Evolutionary conservation across 768 basidiomycete species (phyloP).

Genomic region (Neoboletus subvelutipes): DNA sequence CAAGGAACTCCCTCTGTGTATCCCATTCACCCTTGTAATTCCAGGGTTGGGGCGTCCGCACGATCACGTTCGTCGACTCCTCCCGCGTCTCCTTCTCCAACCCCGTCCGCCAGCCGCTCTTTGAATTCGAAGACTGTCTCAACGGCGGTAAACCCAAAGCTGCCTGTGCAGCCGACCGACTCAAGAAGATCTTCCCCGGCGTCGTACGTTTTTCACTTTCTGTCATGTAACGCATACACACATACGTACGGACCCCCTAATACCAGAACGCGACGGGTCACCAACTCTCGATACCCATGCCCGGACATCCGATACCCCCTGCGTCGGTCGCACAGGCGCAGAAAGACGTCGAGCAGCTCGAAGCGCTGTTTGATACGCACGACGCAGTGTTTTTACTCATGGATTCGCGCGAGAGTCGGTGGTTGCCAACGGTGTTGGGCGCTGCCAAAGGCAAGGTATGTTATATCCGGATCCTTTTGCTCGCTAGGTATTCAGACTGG

Average conservation of each 20-base stretch:
- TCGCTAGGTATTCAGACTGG: not conserved
- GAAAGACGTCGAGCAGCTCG: constrained; percentile 70
- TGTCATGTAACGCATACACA: too few relatives aligned
- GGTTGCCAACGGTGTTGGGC: constrained; percentile 91
- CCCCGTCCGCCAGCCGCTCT: constrained; percentile 95
- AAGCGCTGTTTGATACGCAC: constrained; percentile 76
- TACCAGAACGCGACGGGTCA: constrained; percentile 77
- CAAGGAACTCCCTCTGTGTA: accelerated
- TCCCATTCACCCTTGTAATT: not conserved
- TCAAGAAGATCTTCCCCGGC: constrained; percentile 91
- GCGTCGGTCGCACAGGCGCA: constrained; percentile 54
- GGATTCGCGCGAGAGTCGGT: constrained; percentile 97
- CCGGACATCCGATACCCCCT: constrained; percentile 86
- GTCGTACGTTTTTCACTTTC: constrained; percentile 56
- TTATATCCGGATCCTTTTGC: not conserved
- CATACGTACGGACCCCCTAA: not conserved
- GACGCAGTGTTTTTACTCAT: constrained; percentile 92
- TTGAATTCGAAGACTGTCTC: constrained; percentile 92
- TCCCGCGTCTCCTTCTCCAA: constrained; percentile 93
- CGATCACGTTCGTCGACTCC: constrained; percentile 91
- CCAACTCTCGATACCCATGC: constrained; percentile 89
- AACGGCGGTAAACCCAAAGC: constrained; percentile 94
- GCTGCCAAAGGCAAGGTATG: constrained; percentile 81
- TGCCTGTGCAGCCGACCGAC: constrained; percentile 76
- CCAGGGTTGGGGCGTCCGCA: constrained; percentile 95